phyloP scores from a whole-genome alignment of 805 yeast species.

The Yarrowia keelungensis region DNA sequence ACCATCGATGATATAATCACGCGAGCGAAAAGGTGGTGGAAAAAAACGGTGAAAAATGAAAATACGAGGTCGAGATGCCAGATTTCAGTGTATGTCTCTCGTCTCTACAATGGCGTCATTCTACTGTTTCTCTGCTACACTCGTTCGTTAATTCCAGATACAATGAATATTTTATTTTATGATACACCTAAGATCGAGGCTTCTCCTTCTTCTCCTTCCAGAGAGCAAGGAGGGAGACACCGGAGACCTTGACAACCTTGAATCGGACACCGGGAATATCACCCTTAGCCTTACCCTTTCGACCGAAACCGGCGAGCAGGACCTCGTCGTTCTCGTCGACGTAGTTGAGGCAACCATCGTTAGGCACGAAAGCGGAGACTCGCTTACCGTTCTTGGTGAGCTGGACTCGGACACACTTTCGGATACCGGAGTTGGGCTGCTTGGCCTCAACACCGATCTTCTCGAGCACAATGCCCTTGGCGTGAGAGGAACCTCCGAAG shows the following conservation, averaged over 20 bases:
- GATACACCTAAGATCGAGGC: conserved; percentile 88
- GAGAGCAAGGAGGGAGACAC: conserved; percentile 99
- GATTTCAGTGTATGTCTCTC: no score
- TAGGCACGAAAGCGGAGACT: conserved; percentile 99
- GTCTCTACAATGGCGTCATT: no score
- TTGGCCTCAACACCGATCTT: conserved; percentile 99
- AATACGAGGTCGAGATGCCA: no score
- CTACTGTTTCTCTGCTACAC: no score
- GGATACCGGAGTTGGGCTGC: conserved; percentile 99
- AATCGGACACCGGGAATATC: conserved; percentile 99
- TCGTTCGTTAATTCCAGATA: conserved; percentile 10
- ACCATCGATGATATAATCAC: no score
- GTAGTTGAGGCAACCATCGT: conserved; percentile 99
- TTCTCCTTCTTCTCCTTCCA: conserved; percentile 99
- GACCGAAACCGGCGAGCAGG: conserved; percentile 99
- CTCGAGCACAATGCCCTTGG: conserved; percentile 99
- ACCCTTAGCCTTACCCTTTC: conserved; percentile 99
- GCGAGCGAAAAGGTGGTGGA: no score
- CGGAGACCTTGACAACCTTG: conserved; percentile 99
- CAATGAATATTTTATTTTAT: conserved; percentile 38
- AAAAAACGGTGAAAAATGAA: no score
- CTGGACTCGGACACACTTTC: conserved; percentile 99
- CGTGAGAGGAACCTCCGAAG: conserved; percentile 99
- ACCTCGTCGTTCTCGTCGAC: conserved; percentile 99
- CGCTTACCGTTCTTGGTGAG: conserved; percentile 99